Evolutionary conservation across 2,329 filamentous ascomycete species (phyloP).

Genomic region (Claviceps paspali): DNA sequence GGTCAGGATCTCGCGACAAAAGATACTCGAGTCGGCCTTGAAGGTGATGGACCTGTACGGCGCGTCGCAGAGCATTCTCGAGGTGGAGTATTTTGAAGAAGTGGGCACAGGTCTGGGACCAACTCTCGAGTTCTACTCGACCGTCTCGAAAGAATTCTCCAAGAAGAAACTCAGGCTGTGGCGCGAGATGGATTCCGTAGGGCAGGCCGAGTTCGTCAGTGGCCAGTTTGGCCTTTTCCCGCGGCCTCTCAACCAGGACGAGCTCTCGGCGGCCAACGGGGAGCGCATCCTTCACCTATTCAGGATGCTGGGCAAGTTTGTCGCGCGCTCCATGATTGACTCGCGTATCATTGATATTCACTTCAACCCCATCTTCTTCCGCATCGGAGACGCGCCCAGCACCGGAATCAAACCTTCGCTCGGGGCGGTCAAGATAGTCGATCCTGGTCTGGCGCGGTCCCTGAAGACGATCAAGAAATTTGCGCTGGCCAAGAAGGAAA

Average conservation of each 20-base stretch:
- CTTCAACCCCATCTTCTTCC: conserved; percentile 96
- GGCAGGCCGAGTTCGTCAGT: conserved; percentile 67
- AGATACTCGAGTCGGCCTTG: conserved; percentile 88
- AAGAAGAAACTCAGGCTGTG: conserved; percentile 96
- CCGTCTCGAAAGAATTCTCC: conserved; percentile 90
- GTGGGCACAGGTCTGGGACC: conserved; percentile 92
- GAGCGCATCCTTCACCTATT: conserved; percentile 79
- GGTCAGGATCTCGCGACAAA: conserved; percentile 88
- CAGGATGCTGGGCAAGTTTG: conserved; percentile 90
- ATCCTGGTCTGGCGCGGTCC: conserved; percentile 72
- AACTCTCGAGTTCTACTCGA: conserved; percentile 95
- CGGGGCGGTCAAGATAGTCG: conserved; percentile 77
- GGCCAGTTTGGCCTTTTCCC: conserved; percentile 79
- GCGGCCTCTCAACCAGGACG: conserved; percentile 70
- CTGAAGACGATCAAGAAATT: conserved; percentile 80
- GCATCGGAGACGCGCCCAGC: conserved; percentile 57
- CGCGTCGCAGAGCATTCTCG: conserved; percentile 85
- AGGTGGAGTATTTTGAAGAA: conserved; percentile 98
- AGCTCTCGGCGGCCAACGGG: conserved; percentile 60
- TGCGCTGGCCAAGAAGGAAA: conserved; percentile 62
- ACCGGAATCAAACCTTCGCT: conserved; percentile 62
- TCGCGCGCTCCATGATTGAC: conserved; percentile 95
- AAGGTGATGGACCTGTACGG: conserved; percentile 99
- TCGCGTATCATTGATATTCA: conserved; percentile 95
- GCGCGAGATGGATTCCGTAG: conserved; percentile 72